Evolutionary conservation across 768 basidiomycete species (phyloP).

Genomic region (Pholiota molesta): DNA sequence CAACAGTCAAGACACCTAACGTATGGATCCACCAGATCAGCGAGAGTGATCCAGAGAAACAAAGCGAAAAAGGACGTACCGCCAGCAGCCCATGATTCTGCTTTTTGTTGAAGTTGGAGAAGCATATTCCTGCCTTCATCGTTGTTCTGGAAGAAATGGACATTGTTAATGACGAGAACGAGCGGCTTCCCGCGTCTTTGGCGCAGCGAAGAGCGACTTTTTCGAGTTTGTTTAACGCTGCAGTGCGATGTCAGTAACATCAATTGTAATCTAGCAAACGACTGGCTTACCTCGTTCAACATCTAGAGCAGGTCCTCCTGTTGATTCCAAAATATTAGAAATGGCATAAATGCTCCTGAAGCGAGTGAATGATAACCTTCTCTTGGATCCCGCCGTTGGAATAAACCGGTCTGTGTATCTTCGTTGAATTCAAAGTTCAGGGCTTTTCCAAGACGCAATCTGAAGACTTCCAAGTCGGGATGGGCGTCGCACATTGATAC

Average conservation of each 20-base stretch:
- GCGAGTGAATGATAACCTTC: conserved; percentile 52
- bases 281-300: conserved; percentile 68
- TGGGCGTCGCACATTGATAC: conserved; percentile 83
- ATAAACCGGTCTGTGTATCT: conserved; percentile 78
- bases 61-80: conserved; percentile 42
- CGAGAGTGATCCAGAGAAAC: conserved; percentile 5
- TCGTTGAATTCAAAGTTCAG: conserved; percentile 87
- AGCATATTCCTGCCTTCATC: conserved; percentile 78
- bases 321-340: conserved; percentile 4
- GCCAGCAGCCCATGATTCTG: conserved; percentile 84
- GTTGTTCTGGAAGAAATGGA: conserved; percentile 75
- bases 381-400: conserved; percentile 81
- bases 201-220: conserved; percentile 79
- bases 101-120: conserved; percentile 85
- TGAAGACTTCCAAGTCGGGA: conserved; percentile 86
- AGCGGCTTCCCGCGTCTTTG: conserved; percentile 64
- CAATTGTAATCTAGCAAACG: neutral
- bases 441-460: conserved; percentile 82
- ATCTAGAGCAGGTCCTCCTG: conserved; percentile 77
- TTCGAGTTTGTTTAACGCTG: conserved; percentile 81
- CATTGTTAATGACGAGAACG: conserved; percentile 81
- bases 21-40: neutral
- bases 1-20: conserved; percentile 73
- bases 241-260: conserved; percentile 2
- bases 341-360: neutral